These are phyloP conservation scores for Suhomyces wounanorum DNA, from an alignment of 1,139 yeast genomes.

Conservation along the genomic window DNA sequence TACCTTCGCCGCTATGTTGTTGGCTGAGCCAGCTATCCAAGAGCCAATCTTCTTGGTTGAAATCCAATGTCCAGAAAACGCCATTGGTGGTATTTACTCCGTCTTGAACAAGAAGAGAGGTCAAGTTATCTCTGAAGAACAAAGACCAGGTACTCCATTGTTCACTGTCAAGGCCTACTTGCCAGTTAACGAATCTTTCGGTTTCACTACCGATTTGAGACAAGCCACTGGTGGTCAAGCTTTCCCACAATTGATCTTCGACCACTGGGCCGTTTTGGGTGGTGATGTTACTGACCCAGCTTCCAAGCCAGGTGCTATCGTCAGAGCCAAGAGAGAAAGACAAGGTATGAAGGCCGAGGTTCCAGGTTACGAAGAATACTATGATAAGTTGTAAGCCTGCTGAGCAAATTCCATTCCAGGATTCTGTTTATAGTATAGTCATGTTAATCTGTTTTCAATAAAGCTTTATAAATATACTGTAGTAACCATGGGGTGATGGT, in stretches of 20 bases:
- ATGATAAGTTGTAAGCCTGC: conserved; percentile 87
- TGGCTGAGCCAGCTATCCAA: conserved; percentile 98
- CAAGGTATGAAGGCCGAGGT: conserved; percentile 96
- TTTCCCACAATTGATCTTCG: conserved; percentile 99
- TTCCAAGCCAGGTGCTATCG: conserved; percentile 95
- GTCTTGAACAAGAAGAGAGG: conserved; percentile 99
- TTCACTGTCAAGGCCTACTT: conserved; percentile 99
- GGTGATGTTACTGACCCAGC: conserved; percentile 94
- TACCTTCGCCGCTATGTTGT: conserved; percentile 95
- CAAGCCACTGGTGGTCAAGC: conserved; percentile 99
- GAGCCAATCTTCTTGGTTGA: conserved; percentile 99
- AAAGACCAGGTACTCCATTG: conserved; percentile 99
- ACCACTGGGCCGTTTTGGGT: conserved; percentile 90
- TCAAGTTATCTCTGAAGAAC: conserved; percentile 98
- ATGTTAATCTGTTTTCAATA: conserved; percentile 11
- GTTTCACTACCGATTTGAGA: conserved; percentile 99
- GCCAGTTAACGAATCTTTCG: conserved; percentile 99
- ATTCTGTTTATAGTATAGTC: conserved; percentile 15
- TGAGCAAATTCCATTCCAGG: conserved; percentile 3
- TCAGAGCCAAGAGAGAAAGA: conserved; percentile 88
- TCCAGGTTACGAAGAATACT: conserved; percentile 99
- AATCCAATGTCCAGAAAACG: conserved; percentile 99
- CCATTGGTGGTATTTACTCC: conserved; percentile 99
- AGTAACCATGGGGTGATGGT: not conserved
- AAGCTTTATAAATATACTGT: conserved; percentile 3